phyloP scores from a whole-genome alignment of 805 yeast genomes.

The Yamadazyma tumulicola region DNA sequence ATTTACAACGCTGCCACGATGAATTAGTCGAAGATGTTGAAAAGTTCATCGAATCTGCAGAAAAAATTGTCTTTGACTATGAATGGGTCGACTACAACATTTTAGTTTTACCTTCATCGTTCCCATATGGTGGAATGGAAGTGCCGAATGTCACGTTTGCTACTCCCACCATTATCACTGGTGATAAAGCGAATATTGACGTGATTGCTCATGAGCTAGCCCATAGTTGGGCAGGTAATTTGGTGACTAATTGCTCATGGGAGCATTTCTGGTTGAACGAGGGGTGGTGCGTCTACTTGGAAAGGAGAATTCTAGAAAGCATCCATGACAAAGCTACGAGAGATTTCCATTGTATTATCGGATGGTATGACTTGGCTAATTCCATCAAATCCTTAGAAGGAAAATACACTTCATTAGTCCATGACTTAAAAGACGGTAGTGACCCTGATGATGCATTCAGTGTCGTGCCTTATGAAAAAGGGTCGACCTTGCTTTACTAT shows the following conservation, averaged over 20 bases:
- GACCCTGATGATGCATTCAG: constrained; percentile 92
- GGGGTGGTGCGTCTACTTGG: constrained; percentile 94
- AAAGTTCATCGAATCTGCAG: constrained; percentile 74
- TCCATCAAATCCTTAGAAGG: constrained; percentile 60
- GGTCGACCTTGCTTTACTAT: constrained; percentile 72
- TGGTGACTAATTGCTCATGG: constrained; percentile 89
- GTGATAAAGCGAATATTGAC: constrained; percentile 81
- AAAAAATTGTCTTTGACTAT: constrained; percentile 68
- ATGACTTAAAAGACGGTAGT: constrained; percentile 60
- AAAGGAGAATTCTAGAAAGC: constrained; percentile 74
- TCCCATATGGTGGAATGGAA: constrained; percentile 95
- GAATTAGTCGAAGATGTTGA: constrained; percentile 84
- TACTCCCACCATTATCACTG: constrained; percentile 82
- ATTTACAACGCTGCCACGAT: constrained; percentile 63
- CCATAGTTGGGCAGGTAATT: constrained; percentile 90
- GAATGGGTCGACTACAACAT: constrained; percentile 86
- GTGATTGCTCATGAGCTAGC: constrained; percentile 93
- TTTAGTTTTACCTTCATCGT: constrained; percentile 69
- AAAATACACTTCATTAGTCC: constrained; percentile 62
- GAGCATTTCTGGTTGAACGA: constrained; percentile 94
- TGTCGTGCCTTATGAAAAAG: constrained; percentile 88
- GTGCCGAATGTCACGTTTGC: constrained; percentile 89
- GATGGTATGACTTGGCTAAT: constrained; percentile 79
- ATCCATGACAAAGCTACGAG: constrained; percentile 77
- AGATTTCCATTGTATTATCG: constrained; percentile 80